Conservation (phyloP, 2,329 filamentous ascomycete genomes). For the Stagonosporopsis vannaccii region DNA sequence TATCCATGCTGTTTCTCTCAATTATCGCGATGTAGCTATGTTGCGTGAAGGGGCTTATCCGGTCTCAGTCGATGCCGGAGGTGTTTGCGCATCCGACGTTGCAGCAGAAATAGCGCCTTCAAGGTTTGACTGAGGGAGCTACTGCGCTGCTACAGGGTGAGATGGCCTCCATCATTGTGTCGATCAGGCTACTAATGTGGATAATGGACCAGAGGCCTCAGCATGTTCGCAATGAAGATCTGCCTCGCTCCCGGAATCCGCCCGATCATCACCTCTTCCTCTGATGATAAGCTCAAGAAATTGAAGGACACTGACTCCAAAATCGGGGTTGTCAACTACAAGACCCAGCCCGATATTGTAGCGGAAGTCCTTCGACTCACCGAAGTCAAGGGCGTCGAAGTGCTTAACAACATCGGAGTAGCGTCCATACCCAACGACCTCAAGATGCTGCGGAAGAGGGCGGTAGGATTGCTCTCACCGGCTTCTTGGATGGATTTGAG, state of each 20-base stretch:
- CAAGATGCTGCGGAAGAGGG: constrained; percentile 15
- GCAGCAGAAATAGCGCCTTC: constrained; percentile 31
- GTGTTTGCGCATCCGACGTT: constrained; percentile 33
- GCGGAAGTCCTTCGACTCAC: constrained; percentile 59
- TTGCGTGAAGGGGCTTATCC: constrained; percentile 29
- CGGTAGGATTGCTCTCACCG: constrained; percentile 32
- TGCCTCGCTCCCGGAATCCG: constrained; percentile 35
- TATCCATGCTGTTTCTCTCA: constrained; percentile 37
- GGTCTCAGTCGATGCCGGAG: constrained; percentile 11
- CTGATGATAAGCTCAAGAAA: constrained; percentile 58
- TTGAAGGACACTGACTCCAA: constrained; percentile 49
- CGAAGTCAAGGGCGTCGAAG: constrained; percentile 50
- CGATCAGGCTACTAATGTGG: not conserved
- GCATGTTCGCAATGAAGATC: constrained; percentile 38
- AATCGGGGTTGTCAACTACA: constrained; percentile 64
- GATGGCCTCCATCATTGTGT: too few species aligned
- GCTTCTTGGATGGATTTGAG: constrained; percentile 28
- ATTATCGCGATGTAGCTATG: constrained; percentile 38
- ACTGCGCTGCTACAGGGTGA: constrained; percentile 26
- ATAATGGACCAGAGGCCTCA: constrained; percentile 52
- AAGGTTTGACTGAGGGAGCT: constrained; percentile 10
- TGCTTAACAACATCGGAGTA: constrained; percentile 50
- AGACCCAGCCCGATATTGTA: constrained; percentile 61
- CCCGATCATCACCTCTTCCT: constrained; percentile 67
- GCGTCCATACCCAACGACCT: constrained; percentile 26